phyloP scores from a whole-genome alignment of 768 basidiomycete species.

The Harrya chromipes region DNA sequence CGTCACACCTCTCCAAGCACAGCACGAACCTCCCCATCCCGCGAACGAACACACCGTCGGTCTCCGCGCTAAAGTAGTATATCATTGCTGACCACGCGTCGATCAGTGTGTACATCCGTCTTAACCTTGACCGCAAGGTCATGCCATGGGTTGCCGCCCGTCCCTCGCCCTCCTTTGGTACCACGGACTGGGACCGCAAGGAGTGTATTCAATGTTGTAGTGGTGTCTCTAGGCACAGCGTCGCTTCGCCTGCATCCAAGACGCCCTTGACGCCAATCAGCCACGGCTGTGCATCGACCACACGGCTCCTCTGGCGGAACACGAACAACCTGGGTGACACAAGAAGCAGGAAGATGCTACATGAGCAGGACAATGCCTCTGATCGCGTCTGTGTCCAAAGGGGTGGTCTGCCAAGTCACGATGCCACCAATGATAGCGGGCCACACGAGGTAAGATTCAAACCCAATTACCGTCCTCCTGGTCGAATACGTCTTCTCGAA shows the following conservation, averaged over 20 bases:
- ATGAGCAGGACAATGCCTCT: background rate
- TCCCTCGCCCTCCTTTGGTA: background rate
- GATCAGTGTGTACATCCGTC: constrained; percentile 14
- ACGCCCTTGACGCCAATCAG: constrained; percentile 20
- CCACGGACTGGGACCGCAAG: constrained; percentile 14
- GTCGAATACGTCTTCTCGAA: background rate
- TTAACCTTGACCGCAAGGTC: background rate
- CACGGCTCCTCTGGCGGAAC: constrained; percentile 11
- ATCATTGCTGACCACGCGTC: constrained; percentile 13
- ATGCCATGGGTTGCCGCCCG: constrained; percentile 3
- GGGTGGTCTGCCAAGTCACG: background rate
- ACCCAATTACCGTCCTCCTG: background rate
- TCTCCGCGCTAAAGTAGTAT: constrained; percentile 15
- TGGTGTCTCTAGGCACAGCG: background rate
- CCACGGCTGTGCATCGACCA: constrained; percentile 16
- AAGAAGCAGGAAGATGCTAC: constrained; percentile 2
- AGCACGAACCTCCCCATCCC: constrained; percentile 22
- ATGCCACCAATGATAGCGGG: constrained; percentile 3
- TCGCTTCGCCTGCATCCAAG: constrained; percentile 4
- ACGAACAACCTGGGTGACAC: constrained; percentile 3
- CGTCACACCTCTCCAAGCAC: constrained; percentile 17
- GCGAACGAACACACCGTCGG: constrained; percentile 20
- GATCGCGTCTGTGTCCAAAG: too few relatives aligned
- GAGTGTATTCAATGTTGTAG: constrained; percentile 4
- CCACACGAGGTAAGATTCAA: constrained; percentile 10